Base-by-base conservation (phyloP, 352 stramenopile genomes). In the Globisporangium megalacanthum region DNA sequence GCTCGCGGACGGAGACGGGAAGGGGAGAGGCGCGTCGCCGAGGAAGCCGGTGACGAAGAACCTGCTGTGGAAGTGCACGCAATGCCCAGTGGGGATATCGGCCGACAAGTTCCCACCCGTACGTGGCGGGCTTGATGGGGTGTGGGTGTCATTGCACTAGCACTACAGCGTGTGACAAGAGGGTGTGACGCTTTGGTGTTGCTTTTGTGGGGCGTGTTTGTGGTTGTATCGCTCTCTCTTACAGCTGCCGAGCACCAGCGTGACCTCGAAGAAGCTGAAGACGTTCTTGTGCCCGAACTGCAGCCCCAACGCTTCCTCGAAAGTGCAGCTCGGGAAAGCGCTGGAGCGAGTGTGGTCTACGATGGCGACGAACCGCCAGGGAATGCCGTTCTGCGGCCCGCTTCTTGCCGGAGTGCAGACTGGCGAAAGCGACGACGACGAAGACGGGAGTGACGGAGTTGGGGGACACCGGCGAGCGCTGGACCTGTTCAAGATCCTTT, bases 311-410 rank as follows among this genome's bases (percentile, higher is more conserved):
- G 75, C 80, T 0, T 70, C 83, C 7, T 55, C 66, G 4, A 86
- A 86, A 61, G 73, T 94, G 15, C 82, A 88, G 53, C 69, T 94
- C 31, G 81, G 73, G 1, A 92, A 88, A 61, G 66, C 78, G 46
- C 61, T 94, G 49, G 85, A 94, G 64, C 82, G 82, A 25, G 83
- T 94, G 42, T 94, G 84, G 85, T 92, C 85, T 2, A 87, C 82
- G 42, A 58, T 94, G 56, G 85, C 82, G 14, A 94, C 83, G n/a
- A 94, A 94, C 64, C 79, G 70, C 15, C 85, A 94, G 62, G 85
- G 82, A 5, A 75, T 89, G 69, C 76, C 85, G 19, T 94, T 94
- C 45, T 92, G 81, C 52, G 79, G 80, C 37, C 85, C 85, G 3
- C 60, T 94, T 13, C 54, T 94, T 25, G 77, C 73, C 44, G 85